phyloP scores from a whole-genome alignment of 768 basidiomycete genomes.

The Boletus speciosus region DNA sequence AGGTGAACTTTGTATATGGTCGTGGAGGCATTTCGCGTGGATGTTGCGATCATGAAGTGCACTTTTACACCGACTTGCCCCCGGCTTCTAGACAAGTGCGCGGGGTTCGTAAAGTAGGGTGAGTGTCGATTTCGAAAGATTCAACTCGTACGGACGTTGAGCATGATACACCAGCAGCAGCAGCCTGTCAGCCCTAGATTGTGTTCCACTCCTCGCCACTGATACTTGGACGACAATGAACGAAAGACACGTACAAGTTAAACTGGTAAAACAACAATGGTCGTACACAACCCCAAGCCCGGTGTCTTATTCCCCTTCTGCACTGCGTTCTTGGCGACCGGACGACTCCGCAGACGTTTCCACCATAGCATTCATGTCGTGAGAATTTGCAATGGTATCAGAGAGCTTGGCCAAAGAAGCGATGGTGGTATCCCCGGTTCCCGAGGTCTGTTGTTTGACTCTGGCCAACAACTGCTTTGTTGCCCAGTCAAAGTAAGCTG shows the following conservation, averaged over 20 bases:
- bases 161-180: background rate
- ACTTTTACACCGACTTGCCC: background rate
- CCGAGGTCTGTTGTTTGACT: constrained; percentile 20
- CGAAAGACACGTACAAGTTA: background rate
- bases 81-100: background rate
- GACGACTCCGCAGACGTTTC: constrained; percentile 5
- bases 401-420: constrained; percentile 18
- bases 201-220: background rate
- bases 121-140: background rate
- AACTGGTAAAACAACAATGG: background rate
- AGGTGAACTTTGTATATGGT: too few species aligned
- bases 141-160: background rate
- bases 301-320: background rate
- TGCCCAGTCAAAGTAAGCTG: constrained; percentile 80
- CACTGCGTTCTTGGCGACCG: background rate
- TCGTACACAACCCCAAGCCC: background rate
- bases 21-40: too few species aligned
- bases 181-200: background rate
- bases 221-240: background rate
- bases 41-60: too few species aligned
- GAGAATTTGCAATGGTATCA: constrained; percentile 16
- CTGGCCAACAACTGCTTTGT: constrained; percentile 48
- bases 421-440: constrained; percentile 20
- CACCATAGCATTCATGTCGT: constrained; percentile 18
- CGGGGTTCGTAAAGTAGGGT: background rate